A percentile compares a stretch with the other conserved stretches of the same genome.
These are phyloP conservation scores for Arabis hirsuta DNA, from an alignment of 345 rosid genomes.

Conservation along the genomic window DNA sequence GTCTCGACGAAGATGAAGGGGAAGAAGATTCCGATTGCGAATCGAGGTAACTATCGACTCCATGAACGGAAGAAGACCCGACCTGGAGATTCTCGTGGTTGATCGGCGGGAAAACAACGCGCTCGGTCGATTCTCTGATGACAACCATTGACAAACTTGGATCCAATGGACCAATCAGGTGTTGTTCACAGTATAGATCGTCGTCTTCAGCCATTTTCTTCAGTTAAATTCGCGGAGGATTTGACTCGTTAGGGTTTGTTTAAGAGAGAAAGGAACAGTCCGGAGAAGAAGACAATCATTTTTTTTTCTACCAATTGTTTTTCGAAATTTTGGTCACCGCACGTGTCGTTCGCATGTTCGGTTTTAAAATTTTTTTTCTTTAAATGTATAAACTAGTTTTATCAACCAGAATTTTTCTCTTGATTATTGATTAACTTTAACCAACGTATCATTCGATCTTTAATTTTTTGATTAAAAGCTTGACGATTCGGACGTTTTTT, in stretches of 20 bases:
- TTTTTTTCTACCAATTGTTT: too few relatives aligned
- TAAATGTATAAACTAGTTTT: too few relatives aligned
- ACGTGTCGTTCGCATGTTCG: too few relatives aligned
- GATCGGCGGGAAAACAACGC: slow-evolving; percentile 53
- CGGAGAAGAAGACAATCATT: slow-evolving; percentile 12
- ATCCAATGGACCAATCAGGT: neutral
- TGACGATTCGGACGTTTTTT: neutral
- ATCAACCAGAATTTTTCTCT: too few relatives aligned
- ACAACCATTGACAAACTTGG: slow-evolving; percentile 46
- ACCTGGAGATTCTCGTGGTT: slow-evolving; percentile 57
- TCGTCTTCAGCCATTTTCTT: slow-evolving; percentile 42
- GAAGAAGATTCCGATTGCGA: slow-evolving; percentile 29
- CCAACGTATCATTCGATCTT: too few relatives aligned
- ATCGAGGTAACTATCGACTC: slow-evolving; percentile 22
- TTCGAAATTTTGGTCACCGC: too few relatives aligned
- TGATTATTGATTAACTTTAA: too few relatives aligned
- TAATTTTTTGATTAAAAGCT: too few relatives aligned
- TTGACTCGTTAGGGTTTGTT: slow-evolving; percentile 20
- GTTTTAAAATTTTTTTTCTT: too few relatives aligned
- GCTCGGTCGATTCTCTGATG: slow-evolving; percentile 52
- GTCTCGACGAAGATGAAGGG: slow-evolving; percentile 32
- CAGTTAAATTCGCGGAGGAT: neutral
- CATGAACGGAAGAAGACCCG: slow-evolving; percentile 26
- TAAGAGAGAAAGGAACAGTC: neutral
- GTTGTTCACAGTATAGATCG: neutral